Base-by-base conservation (phyloP, 2,329 filamentous ascomycete species). In the Colletotrichum shisoi region DNA sequence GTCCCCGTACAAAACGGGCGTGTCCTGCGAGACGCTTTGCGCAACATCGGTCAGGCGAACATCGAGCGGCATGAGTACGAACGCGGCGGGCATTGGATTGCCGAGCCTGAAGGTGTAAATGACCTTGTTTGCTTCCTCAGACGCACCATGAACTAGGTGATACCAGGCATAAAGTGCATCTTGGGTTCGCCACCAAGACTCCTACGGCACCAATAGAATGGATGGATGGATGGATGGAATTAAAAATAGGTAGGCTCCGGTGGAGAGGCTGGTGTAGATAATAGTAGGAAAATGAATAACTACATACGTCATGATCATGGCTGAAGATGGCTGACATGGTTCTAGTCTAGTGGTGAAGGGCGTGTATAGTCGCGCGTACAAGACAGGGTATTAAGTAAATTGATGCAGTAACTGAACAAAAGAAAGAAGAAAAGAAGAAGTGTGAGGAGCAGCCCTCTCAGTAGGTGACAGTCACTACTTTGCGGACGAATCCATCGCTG, bases 1-100 rank as follows among this genome's bases (percentile, higher is more conserved):
- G 71, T 78, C 9, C 71, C 73, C 0, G 37, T 77, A 4, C 34
- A 70, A 3, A 71, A 76, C 21, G 74, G 75, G 4, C 65, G 52
- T 21, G 24, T 53, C 0, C 64, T 78, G 5, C 67, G 71, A 8
- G 63, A 74, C 34, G 62, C 40, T 13, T 62, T 78, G 11, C 19
- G 4, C 1, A 40, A 15, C 5, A 51, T 52, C 1, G 48, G 45
- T 17, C 37, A 48, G 6, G 24, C 60, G n/a, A 42, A 57, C 11
- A 70, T 76, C 0, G 62, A 74, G 42, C 76, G 71, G 72, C 71
- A 70, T 1, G 74, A 76, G 40, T 77, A 77, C 48, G 44, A 71
- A 37, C 69, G 73, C 56, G 73, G 63, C 59, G 73, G 72, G 1
- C 73, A 76, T 54, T 75, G 71, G 72, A 40, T 74, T 59, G 72